Conservation (phyloP, 495 filamentous ascomycete genomes). For the Neohortaea acidophila region DNA sequence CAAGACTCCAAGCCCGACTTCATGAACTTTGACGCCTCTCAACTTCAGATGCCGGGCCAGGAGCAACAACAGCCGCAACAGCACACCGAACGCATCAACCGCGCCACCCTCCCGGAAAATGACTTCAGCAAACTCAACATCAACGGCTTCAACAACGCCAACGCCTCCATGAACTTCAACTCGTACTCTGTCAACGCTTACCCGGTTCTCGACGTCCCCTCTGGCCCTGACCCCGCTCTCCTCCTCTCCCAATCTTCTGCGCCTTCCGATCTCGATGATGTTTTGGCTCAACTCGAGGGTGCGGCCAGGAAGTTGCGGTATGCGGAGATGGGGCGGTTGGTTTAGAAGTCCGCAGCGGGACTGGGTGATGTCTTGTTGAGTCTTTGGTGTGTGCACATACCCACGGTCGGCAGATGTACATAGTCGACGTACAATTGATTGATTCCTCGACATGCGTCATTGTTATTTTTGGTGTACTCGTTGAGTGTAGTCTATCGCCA, state of each 20-base stretch:
- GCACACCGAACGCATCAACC: slow-evolving; percentile 37
- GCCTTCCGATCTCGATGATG: slow-evolving; percentile 3
- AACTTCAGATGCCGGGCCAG: slow-evolving; percentile 37
- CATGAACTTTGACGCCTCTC: slow-evolving; percentile 15
- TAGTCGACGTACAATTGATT: no score
- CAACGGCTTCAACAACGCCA: slow-evolving; percentile 40
- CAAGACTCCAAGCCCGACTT: slow-evolving; percentile 25
- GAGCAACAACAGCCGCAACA: slow-evolving; percentile 42
- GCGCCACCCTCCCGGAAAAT: slow-evolving; percentile 58
- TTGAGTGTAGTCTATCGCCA: no score
- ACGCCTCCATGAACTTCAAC: slow-evolving; percentile 38
- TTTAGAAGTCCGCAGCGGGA: no score
- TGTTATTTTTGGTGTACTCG: no score
- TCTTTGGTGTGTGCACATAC: no score
- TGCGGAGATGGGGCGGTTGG: no score
- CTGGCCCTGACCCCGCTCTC: slow-evolving; percentile 35
- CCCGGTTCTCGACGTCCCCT: slow-evolving; percentile 59
- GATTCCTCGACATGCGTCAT: no score
- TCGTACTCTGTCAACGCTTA: slow-evolving; percentile 58
- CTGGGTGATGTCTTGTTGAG: no score
- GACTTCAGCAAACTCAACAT: slow-evolving; percentile 45
- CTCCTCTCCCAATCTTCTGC: slow-evolving; percentile 7
- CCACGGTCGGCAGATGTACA: no score
- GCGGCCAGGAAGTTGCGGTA: slow-evolving; percentile 6
- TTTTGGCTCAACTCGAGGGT: slow-evolving; percentile 14